Base-by-base conservation (phyloP, 176 grass and related monocot species). In the Oryza glaberrima region DNA sequence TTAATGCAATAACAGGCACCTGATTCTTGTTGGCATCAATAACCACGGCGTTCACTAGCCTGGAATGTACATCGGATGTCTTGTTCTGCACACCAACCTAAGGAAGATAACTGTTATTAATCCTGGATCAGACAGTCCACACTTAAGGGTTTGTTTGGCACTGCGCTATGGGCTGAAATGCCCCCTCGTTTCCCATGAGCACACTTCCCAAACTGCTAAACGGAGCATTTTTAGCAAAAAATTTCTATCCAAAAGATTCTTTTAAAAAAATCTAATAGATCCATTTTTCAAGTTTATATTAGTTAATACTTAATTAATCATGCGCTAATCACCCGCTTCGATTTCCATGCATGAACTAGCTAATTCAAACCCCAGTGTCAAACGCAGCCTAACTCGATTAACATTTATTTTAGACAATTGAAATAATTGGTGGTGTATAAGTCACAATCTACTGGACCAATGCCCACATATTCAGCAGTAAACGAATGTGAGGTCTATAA, bases 11-110 rank as follows among this genome's bases (percentile, higher is more conserved):
- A 77, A 51, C 46, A 70, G 54, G 51, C 52, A 99, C 97, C 94
- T 96, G 97, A 91, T 99, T 99, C 90, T 90, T 94, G 81, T 96
- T 96, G 61, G 88, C 92, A 77, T 99, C 97, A 72, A 99, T 85
- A 64, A 99, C 70, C 20, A 99, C 86, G 5, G 74, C 91, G 86
- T 91, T 96, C 82, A 84, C 22, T 77, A 96, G 86, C 69, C 86
- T 94, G 60, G 87, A 89, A 30, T 92, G 94, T 73, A 91, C 30
- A 81, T 99, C 97, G 66, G 91, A 81, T 84, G 90, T 91, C 79
- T 85, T 93, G 75, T 82, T 92, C 76, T 96, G 91, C 78, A 99
- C 79, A 51, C 97, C 97, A 48, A 96, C 94, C 97, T 99, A 87
- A 86, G 76, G 52, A 92, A 82, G 60, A 77, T 20, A 73, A 14